Evolutionary conservation across 495 filamentous ascomycete genomes (phyloP).

Genomic region (Penicillium coprophilum): DNA sequence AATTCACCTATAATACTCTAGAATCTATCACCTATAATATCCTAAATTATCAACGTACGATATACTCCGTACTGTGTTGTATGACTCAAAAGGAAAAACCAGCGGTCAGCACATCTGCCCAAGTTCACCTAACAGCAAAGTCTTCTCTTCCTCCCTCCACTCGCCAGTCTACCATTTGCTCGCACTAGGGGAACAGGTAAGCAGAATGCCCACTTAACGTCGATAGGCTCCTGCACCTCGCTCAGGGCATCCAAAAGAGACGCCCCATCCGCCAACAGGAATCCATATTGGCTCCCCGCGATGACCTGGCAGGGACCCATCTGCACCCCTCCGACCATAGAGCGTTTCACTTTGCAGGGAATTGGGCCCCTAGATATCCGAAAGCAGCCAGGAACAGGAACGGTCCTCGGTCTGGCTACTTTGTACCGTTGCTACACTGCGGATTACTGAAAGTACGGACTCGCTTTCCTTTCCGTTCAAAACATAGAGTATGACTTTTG

Average conservation of each 20-base stretch:
- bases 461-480: not conserved
- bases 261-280: constrained; percentile 13
- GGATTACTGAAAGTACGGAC: not conserved
- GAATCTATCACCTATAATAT: too few species aligned
- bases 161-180: constrained; percentile 5
- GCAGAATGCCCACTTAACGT: constrained; percentile 9
- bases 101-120: constrained; percentile 23
- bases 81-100: not conserved
- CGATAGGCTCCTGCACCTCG: constrained; percentile 4
- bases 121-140: not conserved
- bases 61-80: not conserved
- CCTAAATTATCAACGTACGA: not conserved
- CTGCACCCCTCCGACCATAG: constrained; percentile 6
- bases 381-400: constrained; percentile 19
- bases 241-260: constrained; percentile 2
- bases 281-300: constrained; percentile 31
- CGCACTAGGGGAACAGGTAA: constrained; percentile 1
- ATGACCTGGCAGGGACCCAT: constrained; percentile 38
- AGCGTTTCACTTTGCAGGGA: constrained; percentile 10
- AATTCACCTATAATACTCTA: constrained; percentile 1
- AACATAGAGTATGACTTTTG: not conserved
- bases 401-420: not conserved
- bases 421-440: too few species aligned
- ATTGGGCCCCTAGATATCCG: constrained; percentile 15
- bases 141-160: not conserved